Evolutionary conservation across 352 stramenopile species (phyloP).

Genomic region (Thraustotheca clavata): DNA sequence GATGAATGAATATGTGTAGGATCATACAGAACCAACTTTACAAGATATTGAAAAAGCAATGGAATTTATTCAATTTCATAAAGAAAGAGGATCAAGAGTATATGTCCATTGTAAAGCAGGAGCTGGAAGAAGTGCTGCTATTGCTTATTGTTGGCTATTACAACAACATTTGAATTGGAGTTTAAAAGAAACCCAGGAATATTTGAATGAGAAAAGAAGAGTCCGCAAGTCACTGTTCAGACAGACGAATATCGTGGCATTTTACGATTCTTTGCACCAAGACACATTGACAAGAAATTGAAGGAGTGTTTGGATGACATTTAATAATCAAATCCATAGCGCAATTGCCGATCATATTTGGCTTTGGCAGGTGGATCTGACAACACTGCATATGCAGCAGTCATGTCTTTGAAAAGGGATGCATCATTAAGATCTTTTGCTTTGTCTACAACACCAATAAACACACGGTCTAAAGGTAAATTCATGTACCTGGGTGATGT

Average conservation of each 20-base stretch:
- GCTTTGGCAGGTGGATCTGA: constrained; percentile 44
- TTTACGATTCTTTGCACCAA: constrained; percentile 47
- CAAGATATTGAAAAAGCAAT: constrained; percentile 63
- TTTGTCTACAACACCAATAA: constrained; percentile 45
- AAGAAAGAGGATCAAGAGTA: constrained; percentile 75
- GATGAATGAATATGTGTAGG: constrained; percentile 24
- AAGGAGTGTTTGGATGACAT: not conserved
- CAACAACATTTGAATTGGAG: constrained; percentile 52
- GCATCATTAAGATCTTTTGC: constrained; percentile 45
- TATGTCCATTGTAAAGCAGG: constrained; percentile 96
- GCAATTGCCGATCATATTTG: constrained; percentile 69
- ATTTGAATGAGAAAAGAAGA: constrained; percentile 80
- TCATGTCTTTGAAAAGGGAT: constrained; percentile 83
- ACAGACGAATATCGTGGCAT: constrained; percentile 82
- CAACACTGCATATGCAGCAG: constrained; percentile 72
- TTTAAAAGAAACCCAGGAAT: constrained; percentile 73
- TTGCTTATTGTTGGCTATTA: constrained; percentile 89
- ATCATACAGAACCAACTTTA: constrained; percentile 76
- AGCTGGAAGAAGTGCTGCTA: constrained; percentile 88
- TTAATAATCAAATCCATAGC: constrained; percentile 38
- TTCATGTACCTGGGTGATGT: constrained; percentile 69
- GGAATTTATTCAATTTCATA: constrained; percentile 85
- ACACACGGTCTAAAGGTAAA: constrained; percentile 1
- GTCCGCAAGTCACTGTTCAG: constrained; percentile 86
- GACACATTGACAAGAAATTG: not conserved